Evolutionary conservation across 805 yeast genomes (phyloP).

Genomic region (Ogataea trehalophila): DNA sequence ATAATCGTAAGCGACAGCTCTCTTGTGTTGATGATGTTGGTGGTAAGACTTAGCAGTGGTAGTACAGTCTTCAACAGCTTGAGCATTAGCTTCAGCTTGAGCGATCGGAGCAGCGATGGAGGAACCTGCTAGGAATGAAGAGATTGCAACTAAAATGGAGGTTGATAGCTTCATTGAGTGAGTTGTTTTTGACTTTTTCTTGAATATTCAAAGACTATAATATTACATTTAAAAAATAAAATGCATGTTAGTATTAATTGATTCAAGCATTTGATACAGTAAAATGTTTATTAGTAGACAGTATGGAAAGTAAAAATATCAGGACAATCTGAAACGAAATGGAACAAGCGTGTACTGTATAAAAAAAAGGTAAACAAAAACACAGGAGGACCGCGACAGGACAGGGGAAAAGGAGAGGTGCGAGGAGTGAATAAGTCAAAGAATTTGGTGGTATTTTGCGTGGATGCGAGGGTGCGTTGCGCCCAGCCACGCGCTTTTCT

Average conservation of each 20-base stretch:
- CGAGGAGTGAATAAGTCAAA: not conserved
- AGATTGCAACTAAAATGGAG: slow-evolving; percentile 21
- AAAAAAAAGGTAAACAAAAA: too few species aligned
- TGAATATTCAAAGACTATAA: too few species aligned
- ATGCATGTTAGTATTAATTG: too few species aligned
- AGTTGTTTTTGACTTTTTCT: not conserved
- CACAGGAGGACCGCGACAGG: too few species aligned
- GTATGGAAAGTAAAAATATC: too few species aligned
- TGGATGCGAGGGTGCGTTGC: not conserved
- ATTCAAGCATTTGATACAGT: too few species aligned
- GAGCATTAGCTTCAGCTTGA: slow-evolving; percentile 29
- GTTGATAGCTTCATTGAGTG: slow-evolving; percentile 22
- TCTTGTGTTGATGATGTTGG: slow-evolving; percentile 57
- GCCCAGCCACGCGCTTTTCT: slow-evolving; percentile 3
- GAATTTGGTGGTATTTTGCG: not conserved
- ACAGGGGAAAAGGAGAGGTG: not conserved
- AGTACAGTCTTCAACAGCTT: slow-evolving; percentile 34
- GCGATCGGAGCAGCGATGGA: slow-evolving; percentile 31
- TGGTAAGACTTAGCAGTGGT: slow-evolving; percentile 39
- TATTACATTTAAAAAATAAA: too few species aligned
- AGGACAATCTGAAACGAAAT: too few species aligned
- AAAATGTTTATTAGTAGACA: too few species aligned
- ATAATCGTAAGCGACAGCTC: slow-evolving; percentile 47
- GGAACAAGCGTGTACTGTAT: too few species aligned
- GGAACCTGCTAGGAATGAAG: slow-evolving; percentile 20